Base-by-base conservation (phyloP, 2,329 filamentous ascomycete genomes). In the Aspergillus ochraceoroseus region DNA sequence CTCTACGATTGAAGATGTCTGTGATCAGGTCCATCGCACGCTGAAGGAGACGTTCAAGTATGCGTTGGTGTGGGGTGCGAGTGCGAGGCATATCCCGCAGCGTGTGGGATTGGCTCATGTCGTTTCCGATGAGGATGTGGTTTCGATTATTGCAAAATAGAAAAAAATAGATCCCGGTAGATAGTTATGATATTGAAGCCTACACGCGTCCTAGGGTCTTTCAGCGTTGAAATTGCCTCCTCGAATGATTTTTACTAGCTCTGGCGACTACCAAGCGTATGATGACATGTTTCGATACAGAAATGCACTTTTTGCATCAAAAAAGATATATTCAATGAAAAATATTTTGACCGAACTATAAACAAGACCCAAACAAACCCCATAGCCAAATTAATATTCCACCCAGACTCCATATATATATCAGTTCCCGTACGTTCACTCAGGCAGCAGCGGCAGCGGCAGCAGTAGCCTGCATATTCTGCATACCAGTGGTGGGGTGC, bases 11-110 rank as follows among this genome's bases (percentile, higher is more conserved):
- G 92, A 96, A 69, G 90, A 98, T 65, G 92, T 98, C 7, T 98
- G 92, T 66, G 92, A 98, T 66, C 81, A 87, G 56, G 85, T 98
- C 53, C 92, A 98, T 70, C 76, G 92, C 47, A 92, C 81, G 17
- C 71, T 98, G 52, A 98, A 96, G 77, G 94, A 98, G 49, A 95
- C 88, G 3, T 98, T 96, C 76, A 98, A 96, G 73, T 95, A 96
- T 70, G 94, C 92, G 2, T 70, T 96, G 52, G 92, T 98, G 0
- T 98, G 94, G 94, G 92, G 92, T 3, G 89, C 89, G 12, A 96
- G 90, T 66, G 92, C 92, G 23, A 81, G 87, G 57, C 94, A 98
- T 72, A 75, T 96, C 23, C 92, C 94, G 23, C 92, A 98, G 72
- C 75, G 92, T 48, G 90, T 95, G 25, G 94, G 92, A 1, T 66